Conservation (phyloP, 768 basidiomycete species). For the Agaricus blazei region DNA sequence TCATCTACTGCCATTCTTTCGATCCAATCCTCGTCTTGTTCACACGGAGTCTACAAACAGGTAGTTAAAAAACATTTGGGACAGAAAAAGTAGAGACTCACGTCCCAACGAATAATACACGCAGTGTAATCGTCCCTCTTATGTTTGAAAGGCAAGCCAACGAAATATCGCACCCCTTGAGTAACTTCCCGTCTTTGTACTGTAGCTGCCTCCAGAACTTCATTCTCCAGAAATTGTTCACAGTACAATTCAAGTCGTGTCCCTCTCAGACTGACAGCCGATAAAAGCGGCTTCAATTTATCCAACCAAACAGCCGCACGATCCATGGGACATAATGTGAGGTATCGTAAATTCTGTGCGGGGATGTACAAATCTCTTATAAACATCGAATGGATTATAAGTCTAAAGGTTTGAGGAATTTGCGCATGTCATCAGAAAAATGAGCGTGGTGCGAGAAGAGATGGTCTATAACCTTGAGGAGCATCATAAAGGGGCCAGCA, state of each 20-base stretch:
- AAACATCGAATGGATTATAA: conserved; percentile 32
- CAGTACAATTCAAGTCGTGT: conserved; percentile 25
- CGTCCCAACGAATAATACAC: conserved; percentile 47
- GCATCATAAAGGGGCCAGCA: conserved; percentile 3
- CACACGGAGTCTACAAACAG: conserved; percentile 26
- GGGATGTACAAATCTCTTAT: conserved; percentile 26
- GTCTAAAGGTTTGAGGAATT: conserved; percentile 25
- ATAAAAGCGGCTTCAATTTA: conserved; percentile 29
- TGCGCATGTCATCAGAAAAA: conserved; percentile 20
- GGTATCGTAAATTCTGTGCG: conserved; percentile 24
- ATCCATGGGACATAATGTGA: conserved; percentile 36
- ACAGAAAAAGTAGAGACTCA: conserved; percentile 17
- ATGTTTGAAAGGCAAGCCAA: conserved; percentile 45
- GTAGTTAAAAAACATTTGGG: neutral
- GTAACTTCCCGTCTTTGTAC: neutral
- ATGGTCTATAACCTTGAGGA: neutral
- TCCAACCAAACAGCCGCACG: conserved; percentile 34
- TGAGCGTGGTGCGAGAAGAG: conserved; percentile 15
- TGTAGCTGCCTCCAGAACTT: conserved; percentile 18
- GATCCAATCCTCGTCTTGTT: conserved; percentile 38
- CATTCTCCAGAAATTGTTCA: conserved; percentile 23
- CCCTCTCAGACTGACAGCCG: conserved; percentile 11
- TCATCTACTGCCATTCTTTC: conserved; percentile 34
- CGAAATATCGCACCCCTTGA: conserved; percentile 32
- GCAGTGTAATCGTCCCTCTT: conserved; percentile 33